Evolutionary conservation across 2,329 filamentous ascomycete species (phyloP).

Genomic region (Aspergillus floridensis): DNA sequence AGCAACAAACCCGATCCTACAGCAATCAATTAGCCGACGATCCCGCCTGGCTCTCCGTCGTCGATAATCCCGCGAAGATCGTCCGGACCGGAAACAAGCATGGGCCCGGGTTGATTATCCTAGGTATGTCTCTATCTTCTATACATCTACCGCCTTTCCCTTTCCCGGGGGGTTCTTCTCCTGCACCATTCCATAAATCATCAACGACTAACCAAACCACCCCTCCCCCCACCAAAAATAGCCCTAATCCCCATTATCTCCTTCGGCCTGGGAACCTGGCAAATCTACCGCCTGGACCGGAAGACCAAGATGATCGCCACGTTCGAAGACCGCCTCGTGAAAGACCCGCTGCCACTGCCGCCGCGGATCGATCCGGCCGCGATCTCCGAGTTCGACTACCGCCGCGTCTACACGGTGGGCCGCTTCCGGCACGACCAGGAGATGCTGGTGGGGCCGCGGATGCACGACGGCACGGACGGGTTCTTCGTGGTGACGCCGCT

Average conservation of each 20-base stretch:
- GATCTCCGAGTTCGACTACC: constrained; percentile 86
- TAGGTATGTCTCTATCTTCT: constrained; percentile 51
- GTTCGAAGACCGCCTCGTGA: constrained; percentile 86
- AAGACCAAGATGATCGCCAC: constrained; percentile 89
- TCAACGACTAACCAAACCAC: neutral
- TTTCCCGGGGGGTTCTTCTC: no score
- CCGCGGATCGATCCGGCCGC: constrained; percentile 77
- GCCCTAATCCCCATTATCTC: constrained; percentile 88
- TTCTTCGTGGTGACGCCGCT: constrained; percentile 90
- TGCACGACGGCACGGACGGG: constrained; percentile 85
- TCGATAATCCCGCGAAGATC: constrained; percentile 80
- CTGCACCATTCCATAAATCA: neutral
- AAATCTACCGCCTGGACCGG: constrained; percentile 88
- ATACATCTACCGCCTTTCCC: no score
- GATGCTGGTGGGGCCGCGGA: constrained; percentile 90
- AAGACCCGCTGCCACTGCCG: constrained; percentile 80
- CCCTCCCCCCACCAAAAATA: constrained; percentile 12
- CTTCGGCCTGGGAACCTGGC: constrained; percentile 89
- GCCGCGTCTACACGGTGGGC: constrained; percentile 74
- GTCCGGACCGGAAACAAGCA: constrained; percentile 73
- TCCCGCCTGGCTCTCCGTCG: constrained; percentile 76
- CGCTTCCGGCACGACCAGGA: constrained; percentile 81
- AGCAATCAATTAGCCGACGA: constrained; percentile 58
- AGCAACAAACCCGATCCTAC: constrained; percentile 42
- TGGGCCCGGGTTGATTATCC: constrained; percentile 74